Base-by-base conservation (phyloP, 2,329 filamentous ascomycete species). In the Cercospora sojina region DNA sequence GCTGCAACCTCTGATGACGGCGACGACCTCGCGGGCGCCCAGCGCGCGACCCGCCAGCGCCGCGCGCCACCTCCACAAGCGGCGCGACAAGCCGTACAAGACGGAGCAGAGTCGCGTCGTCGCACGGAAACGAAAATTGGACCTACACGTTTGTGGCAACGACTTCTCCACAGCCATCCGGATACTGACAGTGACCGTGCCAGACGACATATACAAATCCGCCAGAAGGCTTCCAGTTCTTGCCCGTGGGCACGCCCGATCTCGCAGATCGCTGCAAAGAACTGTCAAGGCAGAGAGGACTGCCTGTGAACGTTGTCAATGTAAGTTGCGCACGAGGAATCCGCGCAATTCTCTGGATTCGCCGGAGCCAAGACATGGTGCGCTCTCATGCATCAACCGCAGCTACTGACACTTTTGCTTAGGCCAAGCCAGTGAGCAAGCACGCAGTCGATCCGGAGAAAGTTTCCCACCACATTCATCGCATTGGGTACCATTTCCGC, bases 401-500 rank as follows among this genome's bases (percentile, higher is more conserved):
- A 60, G 12, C n/a, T 25, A 63, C 68, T 71, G 47, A 71, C 62
- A n/a, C 23, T 5, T 25, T 9, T 18, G 13, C 53, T 57, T 56
- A 74, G 71, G 67, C 70, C 35, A 66, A 72, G 70, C 70, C 72
- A 18, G 51, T 63, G 20, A 73, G 59, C 68, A 69, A 64, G 55
- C 58, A 71, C 18, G 67, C 64, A 4, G 13, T 29, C 5, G 67
- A 76, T 58, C 73, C 72, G 13, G 56, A 35, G 27, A 74, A 72
- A 76, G 78, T 89, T 2, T 86, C 86, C 2, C 83, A 87, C 71
- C 86, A 89, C 73, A 83, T 88, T 58, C 83, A 87, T 70, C 83
- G 87, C 47, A 83, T 88, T 68, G 87, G 87, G 16, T 86, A 87
- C 74, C 87, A 89, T 73, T 89, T 90, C 68, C 85, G 86, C 6